A percentile compares a stretch with the other conserved stretches of the same genome.
Conservation (phyloP, 768 basidiomycete genomes). For the Tephrocybe sp. region DNA sequence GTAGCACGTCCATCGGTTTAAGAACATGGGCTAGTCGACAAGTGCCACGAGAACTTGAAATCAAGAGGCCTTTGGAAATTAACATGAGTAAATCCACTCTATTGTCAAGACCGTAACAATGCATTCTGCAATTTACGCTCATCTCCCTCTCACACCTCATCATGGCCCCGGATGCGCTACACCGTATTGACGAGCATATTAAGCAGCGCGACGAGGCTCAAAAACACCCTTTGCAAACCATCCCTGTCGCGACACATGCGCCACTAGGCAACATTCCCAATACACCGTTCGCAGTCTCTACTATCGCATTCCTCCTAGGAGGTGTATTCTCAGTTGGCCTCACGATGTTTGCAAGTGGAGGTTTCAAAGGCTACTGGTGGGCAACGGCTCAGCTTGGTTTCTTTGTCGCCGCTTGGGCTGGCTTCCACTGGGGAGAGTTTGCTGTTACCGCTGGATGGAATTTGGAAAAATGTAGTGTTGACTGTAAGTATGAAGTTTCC, state of each 20-base stretch:
- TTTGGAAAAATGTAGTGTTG: slow-evolving; percentile 85
- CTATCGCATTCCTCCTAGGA: slow-evolving; percentile 89
- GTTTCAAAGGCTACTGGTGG: slow-evolving; percentile 53
- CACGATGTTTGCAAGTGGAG: slow-evolving; percentile 48
- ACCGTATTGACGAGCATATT: slow-evolving; percentile 43
- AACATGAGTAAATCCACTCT: slow-evolving; percentile 27
- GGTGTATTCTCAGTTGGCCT: slow-evolving; percentile 59
- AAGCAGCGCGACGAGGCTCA: slow-evolving; percentile 36
- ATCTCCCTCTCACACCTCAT: slow-evolving; percentile 18
- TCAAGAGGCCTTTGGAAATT: slow-evolving; percentile 15
- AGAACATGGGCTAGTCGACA: slow-evolving; percentile 17
- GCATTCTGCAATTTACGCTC: slow-evolving; percentile 13
- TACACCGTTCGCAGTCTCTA: slow-evolving; percentile 77
- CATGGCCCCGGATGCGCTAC: slow-evolving; percentile 30
- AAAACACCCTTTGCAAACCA: slow-evolving; percentile 51
- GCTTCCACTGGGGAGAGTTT: slow-evolving; percentile 94
- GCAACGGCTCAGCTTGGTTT: slow-evolving; percentile 77
- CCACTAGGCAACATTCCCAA: slow-evolving; percentile 76
- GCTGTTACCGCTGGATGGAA: slow-evolving; percentile 97
- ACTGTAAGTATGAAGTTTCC: slow-evolving; percentile 64
- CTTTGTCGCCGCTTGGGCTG: slow-evolving; percentile 80
- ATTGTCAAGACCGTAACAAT: slow-evolving; percentile 23
- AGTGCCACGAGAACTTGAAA: neutral
- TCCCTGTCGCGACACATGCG: slow-evolving; percentile 37
- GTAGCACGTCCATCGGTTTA: slow-evolving; percentile 18